Percentiles rank a stretch among this genome's conserved stretches.
Conservation (phyloP, 805 yeast species). For the Yarrowia sp. region DNA sequence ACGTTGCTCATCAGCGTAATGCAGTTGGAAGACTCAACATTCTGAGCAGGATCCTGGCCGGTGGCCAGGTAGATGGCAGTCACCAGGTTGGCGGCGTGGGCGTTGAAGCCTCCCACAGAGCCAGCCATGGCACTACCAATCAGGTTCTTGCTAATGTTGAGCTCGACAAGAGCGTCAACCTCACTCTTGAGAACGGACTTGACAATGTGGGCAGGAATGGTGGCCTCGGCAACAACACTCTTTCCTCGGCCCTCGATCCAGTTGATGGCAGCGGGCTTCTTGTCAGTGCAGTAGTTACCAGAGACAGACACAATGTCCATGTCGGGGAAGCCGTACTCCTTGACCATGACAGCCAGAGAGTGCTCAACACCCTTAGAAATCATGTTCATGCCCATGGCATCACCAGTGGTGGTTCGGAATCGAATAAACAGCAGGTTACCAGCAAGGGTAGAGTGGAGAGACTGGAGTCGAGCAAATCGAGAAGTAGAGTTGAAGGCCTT, state of each 20-base stretch:
- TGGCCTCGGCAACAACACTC: slow-evolving; percentile 94
- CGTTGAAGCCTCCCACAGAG: slow-evolving; percentile 94
- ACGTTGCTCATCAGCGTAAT: slow-evolving; percentile 88
- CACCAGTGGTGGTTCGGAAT: slow-evolving; percentile 98
- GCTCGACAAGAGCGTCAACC: slow-evolving; percentile 86
- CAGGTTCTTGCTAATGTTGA: slow-evolving; percentile 83
- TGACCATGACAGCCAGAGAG: slow-evolving; percentile 77
- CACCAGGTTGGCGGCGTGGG: slow-evolving; percentile 94
- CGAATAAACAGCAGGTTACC: slow-evolving; percentile 86
- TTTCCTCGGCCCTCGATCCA: slow-evolving; percentile 99
- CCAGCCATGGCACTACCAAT: slow-evolving; percentile 99
- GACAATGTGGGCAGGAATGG: slow-evolving; percentile 79
- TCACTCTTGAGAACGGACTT: slow-evolving; percentile 81
- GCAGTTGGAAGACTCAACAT: slow-evolving; percentile 96
- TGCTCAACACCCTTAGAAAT: slow-evolving; percentile 96
- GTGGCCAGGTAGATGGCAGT: slow-evolving; percentile 93
- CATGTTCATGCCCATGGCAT: slow-evolving; percentile 99
- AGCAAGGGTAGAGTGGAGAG: slow-evolving; percentile 88
- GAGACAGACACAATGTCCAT: slow-evolving; percentile 91
- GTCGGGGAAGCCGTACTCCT: slow-evolving; percentile 87
- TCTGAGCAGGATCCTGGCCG: slow-evolving; percentile 99
- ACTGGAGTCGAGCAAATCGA: slow-evolving; percentile 91
- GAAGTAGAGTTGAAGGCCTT: slow-evolving; percentile 95
- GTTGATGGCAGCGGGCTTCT: slow-evolving; percentile 95
- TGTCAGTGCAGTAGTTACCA: slow-evolving; percentile 97